Conservation (phyloP, 129 eudicot species). For the Dittrichia graveolens region DNA sequence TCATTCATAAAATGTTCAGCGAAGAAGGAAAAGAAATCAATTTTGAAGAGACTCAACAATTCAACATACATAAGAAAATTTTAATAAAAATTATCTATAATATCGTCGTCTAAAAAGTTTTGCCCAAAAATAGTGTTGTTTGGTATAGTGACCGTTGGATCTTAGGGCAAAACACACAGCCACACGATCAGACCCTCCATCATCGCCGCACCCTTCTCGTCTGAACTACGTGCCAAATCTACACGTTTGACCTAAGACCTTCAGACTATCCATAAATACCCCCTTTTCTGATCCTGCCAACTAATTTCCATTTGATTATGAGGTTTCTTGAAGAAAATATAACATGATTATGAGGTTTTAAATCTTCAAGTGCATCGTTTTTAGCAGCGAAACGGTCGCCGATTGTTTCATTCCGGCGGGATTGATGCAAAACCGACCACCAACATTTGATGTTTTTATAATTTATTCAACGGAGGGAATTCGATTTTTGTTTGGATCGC, state of each 20-base stretch:
- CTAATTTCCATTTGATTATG: slow-evolving; percentile 7
- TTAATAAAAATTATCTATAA: no score
- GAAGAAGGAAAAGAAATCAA: no score
- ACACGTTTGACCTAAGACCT: slow-evolving; percentile 28
- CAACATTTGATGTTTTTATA: background rate
- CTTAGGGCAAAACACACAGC: slow-evolving; percentile 18
- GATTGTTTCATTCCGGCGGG: slow-evolving; percentile 5
- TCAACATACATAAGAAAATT: no score
- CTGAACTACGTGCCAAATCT: slow-evolving; percentile 22
- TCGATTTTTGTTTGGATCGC: slow-evolving; percentile 7
- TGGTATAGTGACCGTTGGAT: slow-evolving; percentile 26
- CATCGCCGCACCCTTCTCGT: slow-evolving; percentile 30
- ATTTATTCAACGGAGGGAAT: background rate
- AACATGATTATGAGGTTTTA: no score
- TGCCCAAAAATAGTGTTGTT: background rate
- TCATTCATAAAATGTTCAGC: no score
- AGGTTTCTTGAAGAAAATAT: background rate
- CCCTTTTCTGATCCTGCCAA: background rate
- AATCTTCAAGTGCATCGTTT: no score
- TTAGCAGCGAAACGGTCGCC: background rate
- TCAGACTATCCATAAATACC: slow-evolving; percentile 12
- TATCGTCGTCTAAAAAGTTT: no score
- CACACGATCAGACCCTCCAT: slow-evolving; percentile 26
- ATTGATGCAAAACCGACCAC: slow-evolving; percentile 11
- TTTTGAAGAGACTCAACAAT: no score